Evolutionary conservation across 768 basidiomycete genomes (phyloP), one percentile per base, ranked within the genome.

Genomic region (Leccinum subtestaceum): DNA sequence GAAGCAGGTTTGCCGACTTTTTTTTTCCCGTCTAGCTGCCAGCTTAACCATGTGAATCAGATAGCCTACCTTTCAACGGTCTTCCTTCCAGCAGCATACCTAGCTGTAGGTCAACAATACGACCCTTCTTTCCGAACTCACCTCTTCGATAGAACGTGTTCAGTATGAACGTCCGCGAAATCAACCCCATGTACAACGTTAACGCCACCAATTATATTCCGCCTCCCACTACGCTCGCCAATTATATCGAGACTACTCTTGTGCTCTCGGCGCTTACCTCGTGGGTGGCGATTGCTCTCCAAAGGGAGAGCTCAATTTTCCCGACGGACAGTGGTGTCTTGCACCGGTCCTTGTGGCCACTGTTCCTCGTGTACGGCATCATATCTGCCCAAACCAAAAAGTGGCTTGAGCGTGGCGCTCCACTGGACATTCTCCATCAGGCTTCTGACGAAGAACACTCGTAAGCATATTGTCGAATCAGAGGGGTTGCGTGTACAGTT

Each of bases 281-380:
- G 34, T 87, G 84, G 84, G 62, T 84, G 17, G 77, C 80, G 17
- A 73, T 85, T 19, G 77, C 83, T 4, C 77, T 82, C 63, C 84
- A 84, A n/a, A 58, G 40, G 50, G 52, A 64, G 2, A 65, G 57
- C 10, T 3, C 4, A 5, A 62, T 72, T 57, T 51, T 60, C 50
- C 53, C 50, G 11, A 13, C 9, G 12, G 45, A 57, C 15, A 63
- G 60, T 27, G n/a, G 34, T 12, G 13, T 59, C 48, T 59, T 58
- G 46, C 56, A 19, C 23, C 63, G 72, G 21, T 9, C 47, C 5
- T 55, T 57, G 5, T 74, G 70, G 70, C 71, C 72, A 4, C 23
- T 68, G 15, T 63, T 55, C 52, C 66, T 52, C 32, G 31, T 31
- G 36, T 59, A 68, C 11, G 48, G 25, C 29, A 9, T 53, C 10